Percentiles rank a stretch among this genome's conserved stretches.
These are phyloP conservation scores for Boletus rubropictus DNA, from an alignment of 768 basidiomycete genomes.

Conservation along the genomic window DNA sequence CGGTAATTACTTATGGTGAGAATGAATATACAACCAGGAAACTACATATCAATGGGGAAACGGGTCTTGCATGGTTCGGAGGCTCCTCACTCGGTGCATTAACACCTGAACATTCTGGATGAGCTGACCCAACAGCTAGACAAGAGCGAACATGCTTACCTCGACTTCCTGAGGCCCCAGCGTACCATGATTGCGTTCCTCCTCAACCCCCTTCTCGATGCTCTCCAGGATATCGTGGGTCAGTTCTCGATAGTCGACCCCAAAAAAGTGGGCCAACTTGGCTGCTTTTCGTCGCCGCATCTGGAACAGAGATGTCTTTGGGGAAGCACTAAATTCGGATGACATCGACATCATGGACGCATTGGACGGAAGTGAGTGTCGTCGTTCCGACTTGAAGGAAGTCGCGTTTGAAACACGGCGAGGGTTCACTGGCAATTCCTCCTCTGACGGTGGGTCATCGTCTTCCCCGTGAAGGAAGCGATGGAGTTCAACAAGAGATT, in stretches of 20 bases:
- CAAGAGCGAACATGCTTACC: constrained; percentile 38
- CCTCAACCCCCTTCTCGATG: constrained; percentile 69
- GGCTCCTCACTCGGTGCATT: constrained; percentile 29
- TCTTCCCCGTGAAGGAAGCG: constrained; percentile 48
- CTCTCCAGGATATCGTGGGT: constrained; percentile 75
- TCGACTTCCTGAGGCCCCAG: constrained; percentile 65
- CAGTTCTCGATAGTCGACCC: constrained; percentile 75
- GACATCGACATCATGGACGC: constrained; percentile 56
- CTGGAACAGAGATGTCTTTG: constrained; percentile 51
- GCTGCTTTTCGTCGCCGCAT: constrained; percentile 67
- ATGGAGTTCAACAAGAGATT: constrained; percentile 70
- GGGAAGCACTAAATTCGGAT: constrained; percentile 42
- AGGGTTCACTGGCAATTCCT: constrained; percentile 11
- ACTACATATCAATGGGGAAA: constrained; percentile 5
- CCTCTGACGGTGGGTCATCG: constrained; percentile 20
- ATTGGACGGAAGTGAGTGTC: constrained; percentile 62
- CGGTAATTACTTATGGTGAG: background rate
- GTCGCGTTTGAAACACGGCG: constrained; percentile 32
- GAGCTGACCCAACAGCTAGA: background rate
- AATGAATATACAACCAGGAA: constrained; percentile 2
- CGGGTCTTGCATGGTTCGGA: constrained; percentile 23
- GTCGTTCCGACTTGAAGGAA: constrained; percentile 53
- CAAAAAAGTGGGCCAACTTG: constrained; percentile 84
- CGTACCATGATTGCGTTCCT: constrained; percentile 59
- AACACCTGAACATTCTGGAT: constrained; percentile 42